Evolutionary conservation across 2,329 filamentous ascomycete species (phyloP).

Genomic region (Pyricularia sp.): DNA sequence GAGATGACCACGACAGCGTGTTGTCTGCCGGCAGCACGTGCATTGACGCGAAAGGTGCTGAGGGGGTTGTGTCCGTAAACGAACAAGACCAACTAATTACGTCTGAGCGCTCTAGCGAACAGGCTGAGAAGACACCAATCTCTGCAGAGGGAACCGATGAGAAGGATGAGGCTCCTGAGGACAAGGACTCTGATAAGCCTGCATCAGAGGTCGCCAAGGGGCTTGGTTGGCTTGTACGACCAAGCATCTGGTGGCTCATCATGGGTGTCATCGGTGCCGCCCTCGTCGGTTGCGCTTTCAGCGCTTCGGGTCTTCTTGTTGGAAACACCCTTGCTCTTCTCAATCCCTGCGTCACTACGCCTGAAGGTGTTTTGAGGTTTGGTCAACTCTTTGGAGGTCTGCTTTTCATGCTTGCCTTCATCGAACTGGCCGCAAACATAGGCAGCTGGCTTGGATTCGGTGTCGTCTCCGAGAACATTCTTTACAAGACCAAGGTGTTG

Average conservation of each 20-base stretch:
- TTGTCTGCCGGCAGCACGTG: background rate
- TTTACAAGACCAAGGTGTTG: slow-evolving; percentile 44
- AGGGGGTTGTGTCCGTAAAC: background rate
- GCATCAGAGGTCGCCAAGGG: slow-evolving; percentile 2
- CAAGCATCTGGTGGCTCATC: slow-evolving; percentile 28
- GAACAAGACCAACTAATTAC: background rate
- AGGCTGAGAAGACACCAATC: background rate
- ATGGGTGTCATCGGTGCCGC: slow-evolving; percentile 39
- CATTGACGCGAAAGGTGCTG: background rate
- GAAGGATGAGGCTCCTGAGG: background rate
- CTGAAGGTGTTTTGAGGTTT: slow-evolving; percentile 33
- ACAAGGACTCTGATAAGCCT: background rate
- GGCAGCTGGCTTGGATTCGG: slow-evolving; percentile 48
- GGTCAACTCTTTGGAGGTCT: slow-evolving; percentile 47
- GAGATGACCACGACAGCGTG: slow-evolving; percentile 7
- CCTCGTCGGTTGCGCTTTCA: slow-evolving; percentile 48
- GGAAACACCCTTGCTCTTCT: slow-evolving; percentile 50
- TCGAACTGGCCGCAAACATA: slow-evolving; percentile 51
- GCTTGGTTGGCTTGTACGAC: slow-evolving; percentile 14
- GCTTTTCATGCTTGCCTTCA: slow-evolving; percentile 50
- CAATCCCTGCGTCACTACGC: slow-evolving; percentile 39
- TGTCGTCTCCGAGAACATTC: slow-evolving; percentile 43
- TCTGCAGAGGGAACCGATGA: background rate
- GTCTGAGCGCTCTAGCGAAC: background rate
- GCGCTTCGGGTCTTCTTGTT: slow-evolving; percentile 48